Conservation (phyloP, 495 filamentous ascomycete species). For the Lasiosphaeria miniovina region DNA sequence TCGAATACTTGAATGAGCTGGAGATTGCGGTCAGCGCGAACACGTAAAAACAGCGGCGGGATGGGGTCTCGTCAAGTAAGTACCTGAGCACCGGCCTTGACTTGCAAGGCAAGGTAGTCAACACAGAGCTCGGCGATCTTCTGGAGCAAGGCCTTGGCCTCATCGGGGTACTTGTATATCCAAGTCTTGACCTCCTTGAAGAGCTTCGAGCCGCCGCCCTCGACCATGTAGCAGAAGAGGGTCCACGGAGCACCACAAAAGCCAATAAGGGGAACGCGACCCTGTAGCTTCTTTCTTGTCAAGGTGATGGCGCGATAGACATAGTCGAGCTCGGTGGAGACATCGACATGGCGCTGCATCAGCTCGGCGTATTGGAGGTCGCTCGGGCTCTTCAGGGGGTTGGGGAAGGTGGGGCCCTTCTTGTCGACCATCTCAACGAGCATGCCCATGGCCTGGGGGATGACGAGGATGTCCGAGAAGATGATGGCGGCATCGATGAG, state of each 20-base stretch:
- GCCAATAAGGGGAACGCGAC: slow-evolving; percentile 89
- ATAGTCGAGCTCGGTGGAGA: slow-evolving; percentile 79
- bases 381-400: slow-evolving; percentile 71
- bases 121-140: slow-evolving; percentile 92
- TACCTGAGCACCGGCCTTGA: slow-evolving; percentile 83
- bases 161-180: slow-evolving; percentile 85
- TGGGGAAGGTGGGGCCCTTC: slow-evolving; percentile 90
- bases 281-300: slow-evolving; percentile 81
- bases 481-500: slow-evolving; percentile 97
- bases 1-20: slow-evolving; percentile 97
- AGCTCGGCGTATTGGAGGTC: slow-evolving; percentile 78
- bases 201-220: slow-evolving; percentile 91
- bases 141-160: slow-evolving; percentile 73
- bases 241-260: slow-evolving; percentile 99
- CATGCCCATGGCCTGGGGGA: slow-evolving; percentile 98
- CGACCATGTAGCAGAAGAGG: slow-evolving; percentile 95
- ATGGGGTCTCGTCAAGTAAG: background rate
- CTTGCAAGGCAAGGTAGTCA: slow-evolving; percentile 88
- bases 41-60: background rate
- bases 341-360: slow-evolving; percentile 75
- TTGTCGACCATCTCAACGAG: slow-evolving; percentile 93
- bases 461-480: slow-evolving; percentile 97
- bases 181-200: slow-evolving; percentile 91
- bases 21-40: background rate
- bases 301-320: slow-evolving; percentile 93